phyloP scores from a whole-genome alignment of 2,329 filamentous ascomycete species.

The Teratosphaeria nubilosa region DNA sequence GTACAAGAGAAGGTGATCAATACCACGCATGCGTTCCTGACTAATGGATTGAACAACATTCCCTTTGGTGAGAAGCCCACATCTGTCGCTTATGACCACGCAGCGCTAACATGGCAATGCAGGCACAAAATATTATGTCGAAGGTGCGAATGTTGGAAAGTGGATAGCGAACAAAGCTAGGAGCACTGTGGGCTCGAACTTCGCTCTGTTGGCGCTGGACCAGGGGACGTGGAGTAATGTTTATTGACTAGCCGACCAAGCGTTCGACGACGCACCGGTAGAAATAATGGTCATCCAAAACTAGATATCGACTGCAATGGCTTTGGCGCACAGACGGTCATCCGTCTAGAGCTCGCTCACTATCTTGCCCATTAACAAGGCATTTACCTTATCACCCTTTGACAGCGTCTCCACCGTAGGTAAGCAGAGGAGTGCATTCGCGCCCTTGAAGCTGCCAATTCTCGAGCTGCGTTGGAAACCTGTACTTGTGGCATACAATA shows the following conservation, averaged over 20 bases:
- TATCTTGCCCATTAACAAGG: slow-evolving; percentile 62
- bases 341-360: slow-evolving; percentile 17
- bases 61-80: slow-evolving; percentile 10
- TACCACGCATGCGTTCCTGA: slow-evolving; percentile 15
- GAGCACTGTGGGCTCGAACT: slow-evolving; percentile 17
- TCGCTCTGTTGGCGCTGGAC: slow-evolving; percentile 14
- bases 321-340: neutral
- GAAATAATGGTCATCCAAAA: neutral
- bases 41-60: slow-evolving; percentile 14
- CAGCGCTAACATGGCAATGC: neutral
- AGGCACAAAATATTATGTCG: slow-evolving; percentile 16
- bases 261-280: neutral
- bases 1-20: slow-evolving; percentile 13
- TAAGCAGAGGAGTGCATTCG: slow-evolving; percentile 76
- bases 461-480: slow-evolving; percentile 82
- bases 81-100: neutral
- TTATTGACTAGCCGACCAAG: neutral
- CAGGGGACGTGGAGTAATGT: slow-evolving; percentile 11
- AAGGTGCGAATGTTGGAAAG: slow-evolving; percentile 9
- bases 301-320: neutral
- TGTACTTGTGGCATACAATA: slow-evolving; percentile 66
- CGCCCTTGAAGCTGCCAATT: slow-evolving; percentile 78
- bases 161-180: slow-evolving; percentile 17
- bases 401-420: slow-evolving; percentile 53
- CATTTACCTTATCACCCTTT: slow-evolving; percentile 63